These are phyloP conservation scores for Onygenales sp. DNA, from an alignment of 2,329 filamentous ascomycete genomes.

Conservation along the genomic window DNA sequence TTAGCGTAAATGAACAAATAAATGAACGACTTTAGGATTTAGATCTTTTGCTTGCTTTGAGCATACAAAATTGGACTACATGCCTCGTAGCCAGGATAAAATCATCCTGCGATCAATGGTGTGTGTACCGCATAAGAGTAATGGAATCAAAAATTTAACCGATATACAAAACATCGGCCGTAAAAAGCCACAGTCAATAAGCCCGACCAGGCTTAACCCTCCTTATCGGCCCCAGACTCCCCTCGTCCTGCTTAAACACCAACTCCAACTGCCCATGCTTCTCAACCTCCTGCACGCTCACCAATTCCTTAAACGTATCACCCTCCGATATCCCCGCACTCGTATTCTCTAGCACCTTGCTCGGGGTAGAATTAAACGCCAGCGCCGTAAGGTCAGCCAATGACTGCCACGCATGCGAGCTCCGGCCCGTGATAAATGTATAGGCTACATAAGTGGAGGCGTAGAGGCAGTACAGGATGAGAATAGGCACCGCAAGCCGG, in stretches of 20 bases:
- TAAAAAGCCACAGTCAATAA: background rate
- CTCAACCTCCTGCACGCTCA: constrained; percentile 7
- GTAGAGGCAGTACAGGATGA: constrained; percentile 5
- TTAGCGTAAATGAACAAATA: background rate
- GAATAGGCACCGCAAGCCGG: constrained; percentile 5
- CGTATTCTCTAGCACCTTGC: constrained; percentile 4
- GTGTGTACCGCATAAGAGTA: no score
- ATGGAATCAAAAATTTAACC: no score
- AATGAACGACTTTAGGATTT: background rate
- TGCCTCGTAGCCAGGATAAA: no score
- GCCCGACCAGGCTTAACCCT: background rate
- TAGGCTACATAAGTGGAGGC: constrained; percentile 1
- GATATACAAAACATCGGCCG: no score
- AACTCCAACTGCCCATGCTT: constrained; percentile 4
- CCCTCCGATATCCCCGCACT: constrained; percentile 1
- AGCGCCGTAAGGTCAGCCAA: constrained; percentile 4
- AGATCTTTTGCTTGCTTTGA: background rate
- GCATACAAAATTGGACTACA: no score
- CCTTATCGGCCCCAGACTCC: no score
- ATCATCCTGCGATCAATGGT: no score
- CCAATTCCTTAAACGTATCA: constrained; percentile 6
- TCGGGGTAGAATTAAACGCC: constrained; percentile 8
- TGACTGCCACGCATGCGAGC: constrained; percentile 5
- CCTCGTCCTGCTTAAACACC: constrained; percentile 5
- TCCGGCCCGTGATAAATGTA: background rate